Conservation (phyloP, 202 grass and related monocot species). For the Saccharum hybrid region DNA sequence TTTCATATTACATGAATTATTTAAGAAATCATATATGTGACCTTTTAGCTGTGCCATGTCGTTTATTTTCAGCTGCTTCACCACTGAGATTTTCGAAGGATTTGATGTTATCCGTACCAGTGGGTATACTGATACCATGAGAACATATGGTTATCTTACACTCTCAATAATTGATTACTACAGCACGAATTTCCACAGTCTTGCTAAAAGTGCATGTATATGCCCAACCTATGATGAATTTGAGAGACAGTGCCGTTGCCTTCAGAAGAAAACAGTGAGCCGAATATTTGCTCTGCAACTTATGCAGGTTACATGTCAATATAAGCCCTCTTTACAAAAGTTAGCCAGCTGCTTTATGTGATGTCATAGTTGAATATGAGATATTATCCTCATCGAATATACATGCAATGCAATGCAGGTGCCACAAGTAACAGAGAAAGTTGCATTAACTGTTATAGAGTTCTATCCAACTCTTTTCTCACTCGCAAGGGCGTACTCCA, state of each 20-base stretch:
- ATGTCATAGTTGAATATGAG: too few relatives aligned
- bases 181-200: conserved; percentile 49
- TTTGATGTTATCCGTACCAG: conserved; percentile 92
- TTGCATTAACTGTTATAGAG: too few relatives aligned
- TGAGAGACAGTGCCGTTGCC: conserved; percentile 60
- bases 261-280: conserved; percentile 73
- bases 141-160: conserved; percentile 73
- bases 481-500: too few relatives aligned
- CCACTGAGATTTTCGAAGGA: conserved; percentile 85
- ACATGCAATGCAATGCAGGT: too few relatives aligned
- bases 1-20: background rate
- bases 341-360: too few relatives aligned
- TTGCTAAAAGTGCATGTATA: conserved; percentile 39
- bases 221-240: conserved; percentile 77
- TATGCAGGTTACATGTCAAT: too few relatives aligned
- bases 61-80: conserved; percentile 84
- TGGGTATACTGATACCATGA: conserved; percentile 74
- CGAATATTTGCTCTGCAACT: conserved; percentile 91
- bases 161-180: conserved; percentile 79
- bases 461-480: too few relatives aligned
- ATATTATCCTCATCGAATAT: too few relatives aligned
- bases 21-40: conserved; percentile 1
- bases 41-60: background rate
- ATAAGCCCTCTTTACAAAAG: too few relatives aligned
- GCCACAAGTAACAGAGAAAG: too few relatives aligned